phyloP scores from a whole-genome alignment of 2,329 filamentous ascomycete species.

The Immersiporthe knoxdaviesiana region DNA sequence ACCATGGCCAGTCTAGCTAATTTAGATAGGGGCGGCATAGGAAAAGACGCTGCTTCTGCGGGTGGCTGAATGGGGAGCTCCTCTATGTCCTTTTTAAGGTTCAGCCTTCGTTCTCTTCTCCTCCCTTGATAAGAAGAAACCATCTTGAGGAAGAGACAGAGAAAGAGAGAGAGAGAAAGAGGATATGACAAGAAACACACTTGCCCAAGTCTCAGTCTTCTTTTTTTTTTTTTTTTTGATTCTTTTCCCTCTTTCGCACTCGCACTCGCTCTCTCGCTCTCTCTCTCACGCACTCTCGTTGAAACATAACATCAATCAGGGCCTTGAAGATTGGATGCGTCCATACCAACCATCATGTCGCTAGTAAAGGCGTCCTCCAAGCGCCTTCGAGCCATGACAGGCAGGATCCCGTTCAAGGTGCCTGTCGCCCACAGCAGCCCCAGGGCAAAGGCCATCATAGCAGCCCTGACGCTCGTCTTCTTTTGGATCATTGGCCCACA shows the following conservation, averaged over 20 bases:
- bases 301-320: not conserved
- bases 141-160: not conserved
- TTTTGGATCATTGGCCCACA: conserved; percentile 23
- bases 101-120: not conserved
- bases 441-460: conserved; percentile 12
- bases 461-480: conserved; percentile 19
- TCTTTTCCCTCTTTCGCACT: too few species aligned
- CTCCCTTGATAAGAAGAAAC: not conserved
- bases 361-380: not conserved
- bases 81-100: not conserved
- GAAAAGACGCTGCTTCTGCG: not conserved
- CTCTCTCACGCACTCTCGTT: not conserved
- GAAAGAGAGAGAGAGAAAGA: too few species aligned
- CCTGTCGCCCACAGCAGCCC: conserved; percentile 21
- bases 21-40: not conserved
- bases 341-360: conserved; percentile 10
- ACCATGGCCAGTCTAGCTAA: not conserved
- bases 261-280: too few species aligned
- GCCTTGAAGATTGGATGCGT: not conserved
- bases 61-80: not conserved
- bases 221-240: too few species aligned
- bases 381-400: conserved; percentile 1
- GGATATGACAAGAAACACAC: not conserved
- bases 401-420: conserved; percentile 19
- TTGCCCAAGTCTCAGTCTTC: not conserved